Evolutionary conservation across 345 rosid species (phyloP), one percentile per base, ranked within the genome.

Genomic region (Citrus trifoliata): DNA sequence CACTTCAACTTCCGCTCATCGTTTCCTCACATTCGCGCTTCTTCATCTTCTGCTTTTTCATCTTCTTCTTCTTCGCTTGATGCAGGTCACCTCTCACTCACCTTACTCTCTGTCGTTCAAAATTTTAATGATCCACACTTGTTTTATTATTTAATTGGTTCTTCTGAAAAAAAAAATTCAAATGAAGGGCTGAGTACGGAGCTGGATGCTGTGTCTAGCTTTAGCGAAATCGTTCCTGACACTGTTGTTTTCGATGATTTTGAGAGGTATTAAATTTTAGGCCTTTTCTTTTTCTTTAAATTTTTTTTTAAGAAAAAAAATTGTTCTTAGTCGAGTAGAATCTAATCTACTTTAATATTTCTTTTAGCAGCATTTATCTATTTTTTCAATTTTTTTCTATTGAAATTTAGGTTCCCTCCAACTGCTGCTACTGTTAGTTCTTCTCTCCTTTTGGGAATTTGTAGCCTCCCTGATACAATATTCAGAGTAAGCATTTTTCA

Each of bases 371-470:
- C 38, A 14, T 18, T 53, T 53, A 13, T 18, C 0, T 53, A 4
- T 53, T 53, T 53, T 1, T 53, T 53, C 21, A 18, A 3, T 4
- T 51, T 16, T 51, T 53, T 19, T 46, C 51, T 46, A 53, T 6
- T 80, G 37, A 58, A 22, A 32, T 71, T 28, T 79, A 95, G 97
- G 89, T 96, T 96, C 79, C 97, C 97, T 40, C 97, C 98, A 77
- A 94, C 97, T 74, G 99, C 98, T 53, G 99, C 95, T 64, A 93
- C 99, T 24, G 97, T 93, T 82, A 95, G 98, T 93, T 95, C 99
- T 42, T 89, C 97, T 24, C 93, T 95, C 60, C 91, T 95, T 6
- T 85, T 95, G 82, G 99, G 99, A 25, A 95, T 95, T 61, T 88
- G 93, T 51, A 86, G 98, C 84, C 93, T 95, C 35, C 99, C 98